Base-by-base conservation (phyloP, 768 basidiomycete genomes). In the Boletus reticuloceps region DNA sequence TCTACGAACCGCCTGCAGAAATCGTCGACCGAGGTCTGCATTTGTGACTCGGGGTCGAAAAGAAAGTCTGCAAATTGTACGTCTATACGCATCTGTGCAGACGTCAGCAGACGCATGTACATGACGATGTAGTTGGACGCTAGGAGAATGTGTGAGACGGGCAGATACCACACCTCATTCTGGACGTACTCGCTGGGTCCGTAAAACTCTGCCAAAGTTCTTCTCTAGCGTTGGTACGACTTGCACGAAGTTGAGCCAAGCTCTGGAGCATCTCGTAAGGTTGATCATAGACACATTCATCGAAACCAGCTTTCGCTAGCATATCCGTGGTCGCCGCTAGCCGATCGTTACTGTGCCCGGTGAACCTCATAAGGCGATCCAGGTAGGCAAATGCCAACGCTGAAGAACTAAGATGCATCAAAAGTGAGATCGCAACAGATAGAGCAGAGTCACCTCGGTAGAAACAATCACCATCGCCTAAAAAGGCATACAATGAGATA, bases 381-480 rank as follows among this genome's bases (percentile, higher is more conserved):
- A 95, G 73, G 66, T 89, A 93, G 7, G 91, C 84, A 61, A 91
- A 92, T 8, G 84, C 90, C 48, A 94, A 77, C 12, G 93, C 93
- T 92, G 68, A 54, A 41, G 17, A 62, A 58, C 48, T 55, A 60
- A 54, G 59, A 58, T 62, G 51, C 48, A 59, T 61, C 54, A 61
- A 57, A 49, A 51, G 43, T 41, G 43, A 39, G 51, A 37, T 58
- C 40, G 12, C 22, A n/a, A n/a, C 34, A 37, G 25, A 17, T 17
- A 40, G 36, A 54, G 22, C 25, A 38, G 53, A 67, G 73, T 78
- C 67, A 91, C 91, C 87, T 79, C 94, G 79, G 69, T 95, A 97
- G 71, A 95, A 96, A 68, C 94, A 96, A 68, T 91, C 90, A 0
- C 94, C 93, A 61, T 91, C 94, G 29, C 94, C 91, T 84, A 42